phyloP scores from a whole-genome alignment of 352 stramenopile species.

The Halophytophthora batemanensis region DNA sequence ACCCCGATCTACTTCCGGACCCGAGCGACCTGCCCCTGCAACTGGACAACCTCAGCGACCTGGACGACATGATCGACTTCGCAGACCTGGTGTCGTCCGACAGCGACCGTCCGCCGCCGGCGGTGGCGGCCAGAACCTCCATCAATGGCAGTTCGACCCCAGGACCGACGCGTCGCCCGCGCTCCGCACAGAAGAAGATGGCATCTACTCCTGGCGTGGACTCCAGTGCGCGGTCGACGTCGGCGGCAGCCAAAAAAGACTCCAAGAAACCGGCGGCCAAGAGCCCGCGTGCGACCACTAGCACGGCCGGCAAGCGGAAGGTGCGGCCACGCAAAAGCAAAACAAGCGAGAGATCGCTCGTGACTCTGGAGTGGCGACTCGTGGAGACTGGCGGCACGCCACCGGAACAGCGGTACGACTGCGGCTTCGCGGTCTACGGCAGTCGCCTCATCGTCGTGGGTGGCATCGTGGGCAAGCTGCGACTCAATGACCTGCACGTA shows the following conservation, averaged over 20 bases:
- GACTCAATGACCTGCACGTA: conserved; percentile 48
- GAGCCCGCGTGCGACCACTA: conserved; percentile 4
- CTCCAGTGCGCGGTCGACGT: neutral
- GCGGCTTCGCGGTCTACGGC: conserved; percentile 39
- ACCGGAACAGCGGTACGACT: conserved; percentile 51
- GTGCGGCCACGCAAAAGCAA: conserved; percentile 32
- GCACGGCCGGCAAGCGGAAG: conserved; percentile 27
- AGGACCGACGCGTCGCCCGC: conserved; percentile 11
- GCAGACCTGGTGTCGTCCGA: conserved; percentile 51
- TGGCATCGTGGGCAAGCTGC: conserved; percentile 53
- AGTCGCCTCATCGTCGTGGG: conserved; percentile 52
- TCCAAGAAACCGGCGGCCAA: conserved; percentile 4
- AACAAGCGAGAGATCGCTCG: conserved; percentile 22
- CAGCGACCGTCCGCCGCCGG: conserved; percentile 25
- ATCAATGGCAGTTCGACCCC: conserved; percentile 23
- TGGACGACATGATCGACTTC: conserved; percentile 56
- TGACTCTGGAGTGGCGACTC: conserved; percentile 33
- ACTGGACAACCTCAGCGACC: conserved; percentile 49
- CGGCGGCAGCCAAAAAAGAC: conserved; percentile 1
- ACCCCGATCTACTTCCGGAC: conserved; percentile 27
- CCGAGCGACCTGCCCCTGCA: conserved; percentile 30
- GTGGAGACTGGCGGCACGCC: conserved; percentile 24
- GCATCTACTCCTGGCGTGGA: neutral
- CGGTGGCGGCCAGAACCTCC: conserved; percentile 26
- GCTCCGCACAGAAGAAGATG: conserved; percentile 15